Percentiles rank a stretch among this genome's conserved stretches.
Evolutionary conservation across 805 yeast species (phyloP).

Genomic region (Lachancea mirantina): DNA sequence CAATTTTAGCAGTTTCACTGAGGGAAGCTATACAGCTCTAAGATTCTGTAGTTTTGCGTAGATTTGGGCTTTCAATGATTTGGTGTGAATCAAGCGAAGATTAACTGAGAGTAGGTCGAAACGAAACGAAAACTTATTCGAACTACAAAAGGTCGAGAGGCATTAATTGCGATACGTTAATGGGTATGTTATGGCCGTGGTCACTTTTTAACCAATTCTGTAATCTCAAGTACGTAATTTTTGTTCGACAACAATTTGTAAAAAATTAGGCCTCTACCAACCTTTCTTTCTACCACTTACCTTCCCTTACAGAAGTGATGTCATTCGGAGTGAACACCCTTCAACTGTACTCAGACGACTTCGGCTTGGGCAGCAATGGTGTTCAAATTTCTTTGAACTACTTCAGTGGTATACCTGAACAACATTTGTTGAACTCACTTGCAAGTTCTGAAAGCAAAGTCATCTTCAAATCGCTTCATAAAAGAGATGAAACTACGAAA

Average conservation of each 20-base stretch:
- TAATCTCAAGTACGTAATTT: too few relatives aligned
- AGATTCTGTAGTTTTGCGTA: too few relatives aligned
- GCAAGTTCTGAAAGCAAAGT: constrained; percentile 40
- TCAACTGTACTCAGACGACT: constrained; percentile 21
- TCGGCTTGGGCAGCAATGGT: constrained; percentile 36
- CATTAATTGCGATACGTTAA: too few relatives aligned
- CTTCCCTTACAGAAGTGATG: constrained; percentile 17
- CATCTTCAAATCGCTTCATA: constrained; percentile 67
- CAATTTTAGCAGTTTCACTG: too few relatives aligned
- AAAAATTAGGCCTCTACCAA: constrained; percentile 60
- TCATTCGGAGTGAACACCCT: constrained; percentile 27
- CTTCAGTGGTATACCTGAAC: constrained; percentile 73
- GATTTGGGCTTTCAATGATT: too few relatives aligned
- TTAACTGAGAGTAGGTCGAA: too few relatives aligned
- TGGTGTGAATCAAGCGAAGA: too few relatives aligned
- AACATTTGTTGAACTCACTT: constrained; percentile 42
- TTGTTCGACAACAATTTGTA: constrained; percentile 43
- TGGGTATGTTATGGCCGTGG: too few relatives aligned
- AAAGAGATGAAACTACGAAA: constrained; percentile 77
- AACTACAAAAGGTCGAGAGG: too few relatives aligned
- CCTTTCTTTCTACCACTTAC: constrained; percentile 43
- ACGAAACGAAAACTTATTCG: too few relatives aligned
- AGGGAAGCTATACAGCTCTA: too few relatives aligned
- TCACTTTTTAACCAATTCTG: too few relatives aligned
- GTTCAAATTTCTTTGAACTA: constrained; percentile 62